Conservation (phyloP, 169 alveolate genomes). For the Plasmodium chabaudi region DNA sequence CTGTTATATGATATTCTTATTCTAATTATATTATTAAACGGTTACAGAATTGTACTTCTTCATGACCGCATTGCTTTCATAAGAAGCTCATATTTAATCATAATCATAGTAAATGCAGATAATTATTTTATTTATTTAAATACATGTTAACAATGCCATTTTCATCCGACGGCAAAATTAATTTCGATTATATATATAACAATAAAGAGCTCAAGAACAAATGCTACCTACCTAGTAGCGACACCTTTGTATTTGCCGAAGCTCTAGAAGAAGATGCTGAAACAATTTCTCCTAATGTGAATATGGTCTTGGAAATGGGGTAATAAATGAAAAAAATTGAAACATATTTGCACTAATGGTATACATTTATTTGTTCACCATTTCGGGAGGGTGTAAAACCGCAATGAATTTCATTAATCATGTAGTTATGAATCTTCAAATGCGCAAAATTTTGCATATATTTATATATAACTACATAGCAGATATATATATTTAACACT, state of each 20-base stretch:
- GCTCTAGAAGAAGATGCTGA: slow-evolving; percentile 77
- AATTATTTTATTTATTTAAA: background rate
- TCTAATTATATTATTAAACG: too few species aligned
- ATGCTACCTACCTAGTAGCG: slow-evolving; percentile 84
- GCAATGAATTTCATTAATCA: too few species aligned
- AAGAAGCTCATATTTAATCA: too few species aligned
- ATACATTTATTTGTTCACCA: background rate
- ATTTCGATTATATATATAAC: slow-evolving; percentile 73
- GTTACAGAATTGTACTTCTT: too few species aligned
- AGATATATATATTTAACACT: background rate
- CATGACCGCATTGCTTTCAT: too few species aligned
- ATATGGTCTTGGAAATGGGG: slow-evolving; percentile 69
- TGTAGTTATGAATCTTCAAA: background rate
- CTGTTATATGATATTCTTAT: too few species aligned
- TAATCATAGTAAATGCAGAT: too few species aligned
- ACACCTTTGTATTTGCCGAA: slow-evolving; percentile 82
- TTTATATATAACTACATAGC: background rate
- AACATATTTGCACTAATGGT: background rate
- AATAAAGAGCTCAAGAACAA: slow-evolving; percentile 56
- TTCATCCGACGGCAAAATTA: slow-evolving; percentile 13
- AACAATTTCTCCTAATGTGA: slow-evolving; percentile 23
- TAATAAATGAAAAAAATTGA: slow-evolving; percentile 17
- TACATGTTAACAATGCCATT: slow-evolving; percentile 14
- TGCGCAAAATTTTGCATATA: background rate
- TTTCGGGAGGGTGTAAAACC: too few species aligned